These are phyloP conservation scores for Allomyces javanicus DNA, from an alignment of 192 early-diverging fungal species.

Conservation along the genomic window DNA sequence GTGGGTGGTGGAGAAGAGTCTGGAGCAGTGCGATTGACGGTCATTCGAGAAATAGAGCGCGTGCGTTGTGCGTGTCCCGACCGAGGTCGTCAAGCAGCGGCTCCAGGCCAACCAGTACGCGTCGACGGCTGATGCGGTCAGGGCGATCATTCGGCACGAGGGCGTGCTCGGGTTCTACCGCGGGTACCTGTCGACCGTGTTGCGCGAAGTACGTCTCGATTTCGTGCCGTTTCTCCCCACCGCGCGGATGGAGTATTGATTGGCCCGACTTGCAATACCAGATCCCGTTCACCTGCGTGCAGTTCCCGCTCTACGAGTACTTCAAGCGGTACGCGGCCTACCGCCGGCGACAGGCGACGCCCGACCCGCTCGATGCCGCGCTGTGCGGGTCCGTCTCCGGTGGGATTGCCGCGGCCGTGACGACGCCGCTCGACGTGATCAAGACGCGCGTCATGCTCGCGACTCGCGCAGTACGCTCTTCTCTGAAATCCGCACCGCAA, in stretches of 20 bases:
- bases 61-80: slow-evolving; percentile 80
- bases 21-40: neutral
- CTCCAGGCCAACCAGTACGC: slow-evolving; percentile 73
- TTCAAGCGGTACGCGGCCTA: slow-evolving; percentile 43
- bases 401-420: slow-evolving; percentile 68
- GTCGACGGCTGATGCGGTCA: slow-evolving; percentile 38
- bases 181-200: slow-evolving; percentile 77
- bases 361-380: slow-evolving; percentile 62
- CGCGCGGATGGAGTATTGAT: too few relatives aligned
- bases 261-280: slow-evolving; percentile 1
- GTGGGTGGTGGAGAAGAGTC: too few relatives aligned
- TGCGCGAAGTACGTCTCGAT: slow-evolving; percentile 50
- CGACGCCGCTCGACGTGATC: slow-evolving; percentile 88
- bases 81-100: slow-evolving; percentile 87
- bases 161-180: slow-evolving; percentile 77
- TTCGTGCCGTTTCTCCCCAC: neutral
- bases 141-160: slow-evolving; percentile 40
- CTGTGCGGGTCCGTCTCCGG: slow-evolving; percentile 75
- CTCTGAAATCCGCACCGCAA: too few relatives aligned
- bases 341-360: slow-evolving; percentile 3
- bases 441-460: slow-evolving; percentile 97
- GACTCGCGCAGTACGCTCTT: slow-evolving; percentile 22
- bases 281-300: slow-evolving; percentile 91
- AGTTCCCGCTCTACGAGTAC: slow-evolving; percentile 87
- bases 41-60: slow-evolving; percentile 33